Evolutionary conservation across 441 rosid genomes (phyloP), one percentile per base, ranked within the genome.

Genomic region (Erodium moschatum): DNA sequence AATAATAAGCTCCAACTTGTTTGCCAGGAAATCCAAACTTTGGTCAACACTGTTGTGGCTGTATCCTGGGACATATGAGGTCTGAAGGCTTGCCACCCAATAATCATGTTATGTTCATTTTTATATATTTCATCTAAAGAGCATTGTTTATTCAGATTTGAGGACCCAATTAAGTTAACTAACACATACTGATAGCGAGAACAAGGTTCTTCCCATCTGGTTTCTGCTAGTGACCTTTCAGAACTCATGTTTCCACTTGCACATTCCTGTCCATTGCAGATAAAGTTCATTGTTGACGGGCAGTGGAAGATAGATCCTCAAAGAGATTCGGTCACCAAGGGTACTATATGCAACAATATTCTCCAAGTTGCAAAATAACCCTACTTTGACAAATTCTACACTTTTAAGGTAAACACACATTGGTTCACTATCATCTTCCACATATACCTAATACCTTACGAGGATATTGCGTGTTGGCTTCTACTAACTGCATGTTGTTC

Each of bases 21-120:
- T 76, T 73, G 27, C 61, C 90, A 90, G 96, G 84, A 82, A 78
- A 78, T 75, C 82, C 70, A 80, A 76, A 71, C 61, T 73, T 65
- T 88, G 96, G 97, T 85, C 93, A 24, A 81, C 87, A 13, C 73
- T 81, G 77, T 81, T 92, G 21, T 90, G 97, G 97, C 90, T 92
- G 18, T 92, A 92, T 83, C 96, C 98, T 0, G 97, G 97, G 73
- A 76, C 67, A 15, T 90, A 90, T 63, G 97, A 92, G 91, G 93
- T 85, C 27, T 24, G 27, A 24, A 24, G 27, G 2, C 27, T 16
- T 60, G 78, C 38, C 15, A n/a, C 65, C 48, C 42, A 31, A 56
- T 61, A 16, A 7, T 12, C 19, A 12, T 65, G 13, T 38, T 50
- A 50, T 50, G 27, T 24, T 2, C 27, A 24, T 24, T 24, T 24